Conservation (phyloP, 139 green algal species). For the Closterium sp. region DNA sequence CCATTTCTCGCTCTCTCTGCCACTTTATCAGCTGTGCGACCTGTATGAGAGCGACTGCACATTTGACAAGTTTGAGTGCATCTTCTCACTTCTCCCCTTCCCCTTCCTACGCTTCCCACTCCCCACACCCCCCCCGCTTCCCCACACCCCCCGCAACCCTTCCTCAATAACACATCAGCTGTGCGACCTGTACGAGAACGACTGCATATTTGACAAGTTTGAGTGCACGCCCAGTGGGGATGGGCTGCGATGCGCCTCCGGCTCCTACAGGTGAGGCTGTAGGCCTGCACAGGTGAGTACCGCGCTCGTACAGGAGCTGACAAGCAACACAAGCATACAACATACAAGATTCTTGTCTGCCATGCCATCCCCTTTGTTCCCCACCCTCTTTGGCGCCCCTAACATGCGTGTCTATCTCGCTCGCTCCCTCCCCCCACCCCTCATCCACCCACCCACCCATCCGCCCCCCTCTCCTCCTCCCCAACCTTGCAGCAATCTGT, state of each 20-base stretch:
- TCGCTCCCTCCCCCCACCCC: not conserved
- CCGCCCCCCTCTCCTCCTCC: too few species aligned
- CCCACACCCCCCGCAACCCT: too few species aligned
- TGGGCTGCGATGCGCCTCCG: slow-evolving; percentile 78
- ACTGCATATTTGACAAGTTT: slow-evolving; percentile 99
- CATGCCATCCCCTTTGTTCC: not conserved
- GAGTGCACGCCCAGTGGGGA: slow-evolving; percentile 82
- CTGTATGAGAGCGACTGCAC: slow-evolving; percentile 99
- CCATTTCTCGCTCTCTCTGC: too few species aligned
- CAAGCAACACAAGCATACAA: too few species aligned
- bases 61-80: slow-evolving; percentile 99
- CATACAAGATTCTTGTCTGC: too few species aligned
- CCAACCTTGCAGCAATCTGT: slow-evolving; percentile 58
- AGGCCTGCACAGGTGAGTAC: not conserved
- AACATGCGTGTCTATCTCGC: not conserved
- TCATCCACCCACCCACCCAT: slow-evolving; percentile 53
- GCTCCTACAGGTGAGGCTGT: slow-evolving; percentile 78
- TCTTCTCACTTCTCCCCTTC: not conserved
- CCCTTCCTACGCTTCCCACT: too few species aligned
- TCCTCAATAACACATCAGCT: slow-evolving; percentile 52
- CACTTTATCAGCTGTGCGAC: too few species aligned
- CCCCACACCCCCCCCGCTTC: too few species aligned
- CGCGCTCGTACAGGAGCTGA: not conserved
- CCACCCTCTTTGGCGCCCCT: not conserved
- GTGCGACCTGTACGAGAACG: slow-evolving; percentile 98